Evolutionary conservation across 2,329 filamentous ascomycete species (phyloP), one percentile per base, ranked within the genome.

Genomic region (Cyphellophora europaea): DNA sequence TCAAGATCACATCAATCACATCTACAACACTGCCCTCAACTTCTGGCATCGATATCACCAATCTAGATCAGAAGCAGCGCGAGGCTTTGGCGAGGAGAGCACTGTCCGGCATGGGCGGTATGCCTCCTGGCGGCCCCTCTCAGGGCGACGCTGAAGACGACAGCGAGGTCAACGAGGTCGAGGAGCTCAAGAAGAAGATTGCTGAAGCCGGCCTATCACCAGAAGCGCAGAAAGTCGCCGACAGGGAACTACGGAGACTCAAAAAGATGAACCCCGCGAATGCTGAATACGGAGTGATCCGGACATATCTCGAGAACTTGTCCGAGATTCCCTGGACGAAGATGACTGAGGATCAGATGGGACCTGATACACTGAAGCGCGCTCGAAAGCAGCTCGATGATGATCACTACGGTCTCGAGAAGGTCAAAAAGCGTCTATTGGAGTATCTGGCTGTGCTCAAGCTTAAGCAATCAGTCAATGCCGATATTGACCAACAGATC

Each of bases 391-490:
- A 96, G 58, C 72, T 98, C 5, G 87, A 98, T 51, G 80, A 93
- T 44, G 91, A 98, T 53, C 91, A 98, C 58, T 96, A 96, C 49
- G 91, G 91, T 0, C 67, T 98, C 11, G 87, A 96, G 42, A 93
- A 89, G 60, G 89, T 98, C 53, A 98, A 98, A 74, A 95, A 94
- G 71, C 74, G 91, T 28, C 62, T 98, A 14, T 71, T 98, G 4
- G 93, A 96, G 57, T 98, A 98, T 54, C 70, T 98, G 28, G 93
- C 91, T 2, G 91, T 98, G n/a, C 69, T 98, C 34, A 82, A 91
- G 49, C 71, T 98, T 37, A 98, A 96, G 68, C 88, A 95, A 55
- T 79, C 82, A 14, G 79, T 89, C 43, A 95, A 96, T 46, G 73
- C 82, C 35, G 80, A 84, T 34, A 69, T 95, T 12, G 82, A 94